Evolutionary conservation across 371 early-diverging fungal species (phyloP).

Genomic region (Chytridiales sp.): DNA sequence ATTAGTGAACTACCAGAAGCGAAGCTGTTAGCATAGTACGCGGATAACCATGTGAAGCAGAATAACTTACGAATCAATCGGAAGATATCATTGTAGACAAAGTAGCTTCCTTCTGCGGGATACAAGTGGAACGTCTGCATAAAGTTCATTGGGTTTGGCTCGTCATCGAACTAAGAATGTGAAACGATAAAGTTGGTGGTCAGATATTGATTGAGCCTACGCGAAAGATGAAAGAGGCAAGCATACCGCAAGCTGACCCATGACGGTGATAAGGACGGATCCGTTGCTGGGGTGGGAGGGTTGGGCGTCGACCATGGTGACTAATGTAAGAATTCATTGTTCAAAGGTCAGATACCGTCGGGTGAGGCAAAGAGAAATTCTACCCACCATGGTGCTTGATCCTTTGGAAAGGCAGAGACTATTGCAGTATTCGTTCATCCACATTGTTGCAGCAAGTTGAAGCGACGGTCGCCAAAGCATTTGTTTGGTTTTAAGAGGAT

Average conservation of each 20-base stretch:
- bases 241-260: constrained; percentile 77
- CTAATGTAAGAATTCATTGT: too few relatives aligned
- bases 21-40: neutral
- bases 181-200: too few relatives aligned
- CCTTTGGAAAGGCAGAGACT: constrained; percentile 75
- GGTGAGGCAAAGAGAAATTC: too few relatives aligned
- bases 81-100: constrained; percentile 18
- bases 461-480: neutral
- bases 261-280: constrained; percentile 74
- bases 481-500: neutral
- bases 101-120: neutral
- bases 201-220: too few relatives aligned
- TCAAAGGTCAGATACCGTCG: too few relatives aligned
- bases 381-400: constrained; percentile 69
- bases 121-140: constrained; percentile 79
- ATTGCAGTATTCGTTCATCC: neutral
- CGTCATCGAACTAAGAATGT: constrained; percentile 67
- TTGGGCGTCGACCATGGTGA: constrained; percentile 76
- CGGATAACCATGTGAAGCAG: neutral
- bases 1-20: too few relatives aligned
- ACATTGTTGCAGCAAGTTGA: constrained; percentile 1
- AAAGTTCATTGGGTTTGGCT: constrained; percentile 74
- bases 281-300: constrained; percentile 56
- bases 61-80: constrained; percentile 8
- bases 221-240: neutral